Evolutionary conservation across 257 asterid species (phyloP), one percentile per base, ranked within the genome.

Genomic region (Primulina eburnea): DNA sequence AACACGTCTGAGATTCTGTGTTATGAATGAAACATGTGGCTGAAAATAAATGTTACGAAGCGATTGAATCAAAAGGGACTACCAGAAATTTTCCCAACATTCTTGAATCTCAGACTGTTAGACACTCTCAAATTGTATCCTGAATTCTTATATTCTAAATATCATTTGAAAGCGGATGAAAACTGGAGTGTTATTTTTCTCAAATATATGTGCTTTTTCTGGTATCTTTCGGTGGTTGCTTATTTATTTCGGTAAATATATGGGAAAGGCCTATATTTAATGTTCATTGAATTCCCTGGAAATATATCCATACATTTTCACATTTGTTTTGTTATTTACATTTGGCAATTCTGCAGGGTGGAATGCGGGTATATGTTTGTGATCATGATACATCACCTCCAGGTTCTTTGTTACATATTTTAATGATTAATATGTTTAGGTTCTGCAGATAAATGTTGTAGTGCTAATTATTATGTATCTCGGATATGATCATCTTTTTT

Each of bases 301-400:
- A 34, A 32, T 37, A 12, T 53, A 24, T 37, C 40, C 40, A 33
- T 38, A 20, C 26, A 5, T 65, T 43, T 70, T 52, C 57, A 53
- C 63, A 3, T 50, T 35, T 76, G 30, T 70, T 73, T 21, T 11
- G 17, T 37, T 62, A 20, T 60, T 74, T 65, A 73, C 64, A 53
- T 40, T 69, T 78, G 32, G 65, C 58, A 76, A 40, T 47, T 79
- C 68, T 87, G 89, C 95, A 90, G 94, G 94, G 86, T 50, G 85
- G 95, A 59, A 79, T 87, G 79, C 83, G 95, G 60, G 90, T 88
- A 67, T 92, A 90, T 83, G 65, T 90, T 40, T 88, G 95, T 60
- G 90, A 85, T 72, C 98, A 80, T 58, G 90, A 92, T 64, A 88
- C 98, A 16, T 77, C 89, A 24, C 91, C 98, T 62, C 97, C 98